phyloP scores from a whole-genome alignment of 257 asterid genomes.

The Eucommia ulmoides region DNA sequence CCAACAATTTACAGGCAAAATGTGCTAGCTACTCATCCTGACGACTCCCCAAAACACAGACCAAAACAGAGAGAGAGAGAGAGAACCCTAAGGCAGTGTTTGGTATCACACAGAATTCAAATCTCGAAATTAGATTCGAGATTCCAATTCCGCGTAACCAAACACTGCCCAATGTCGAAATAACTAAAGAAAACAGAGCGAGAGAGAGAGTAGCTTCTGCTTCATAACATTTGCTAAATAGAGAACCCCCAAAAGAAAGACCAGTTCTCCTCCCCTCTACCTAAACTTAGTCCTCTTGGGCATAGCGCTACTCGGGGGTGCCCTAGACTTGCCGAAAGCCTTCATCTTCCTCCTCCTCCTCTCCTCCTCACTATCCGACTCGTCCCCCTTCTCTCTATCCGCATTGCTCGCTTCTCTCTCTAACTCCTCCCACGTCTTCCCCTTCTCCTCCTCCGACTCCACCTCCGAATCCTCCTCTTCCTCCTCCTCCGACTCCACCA shows the following conservation, averaged over 20 bases:
- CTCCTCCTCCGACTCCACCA: conserved; percentile 61
- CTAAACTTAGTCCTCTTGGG: conserved; percentile 43
- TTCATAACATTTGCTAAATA: not conserved
- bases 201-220: too few relatives aligned
- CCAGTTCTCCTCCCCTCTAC: conserved; percentile 11
- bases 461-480: conserved; percentile 36
- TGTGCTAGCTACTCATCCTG: too few relatives aligned
- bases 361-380: conserved; percentile 72
- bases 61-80: too few relatives aligned
- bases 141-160: too few relatives aligned
- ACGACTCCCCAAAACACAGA: too few relatives aligned
- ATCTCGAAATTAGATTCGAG: too few relatives aligned
- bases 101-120: too few relatives aligned
- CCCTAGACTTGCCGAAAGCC: conserved; percentile 46
- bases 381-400: conserved; percentile 53
- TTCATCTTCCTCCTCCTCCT: conserved; percentile 53
- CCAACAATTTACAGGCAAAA: too few relatives aligned
- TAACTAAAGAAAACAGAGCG: too few relatives aligned
- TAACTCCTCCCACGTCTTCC: conserved; percentile 78
- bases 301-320: conserved; percentile 22
- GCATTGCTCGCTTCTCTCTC: conserved; percentile 76
- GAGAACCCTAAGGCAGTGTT: too few relatives aligned
- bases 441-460: conserved; percentile 54
- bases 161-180: too few relatives aligned
- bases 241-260: not conserved